These are phyloP conservation scores for Trametes sp. DNA, from an alignment of 1,284 basidiomycete genomes.

Conservation along the genomic window DNA sequence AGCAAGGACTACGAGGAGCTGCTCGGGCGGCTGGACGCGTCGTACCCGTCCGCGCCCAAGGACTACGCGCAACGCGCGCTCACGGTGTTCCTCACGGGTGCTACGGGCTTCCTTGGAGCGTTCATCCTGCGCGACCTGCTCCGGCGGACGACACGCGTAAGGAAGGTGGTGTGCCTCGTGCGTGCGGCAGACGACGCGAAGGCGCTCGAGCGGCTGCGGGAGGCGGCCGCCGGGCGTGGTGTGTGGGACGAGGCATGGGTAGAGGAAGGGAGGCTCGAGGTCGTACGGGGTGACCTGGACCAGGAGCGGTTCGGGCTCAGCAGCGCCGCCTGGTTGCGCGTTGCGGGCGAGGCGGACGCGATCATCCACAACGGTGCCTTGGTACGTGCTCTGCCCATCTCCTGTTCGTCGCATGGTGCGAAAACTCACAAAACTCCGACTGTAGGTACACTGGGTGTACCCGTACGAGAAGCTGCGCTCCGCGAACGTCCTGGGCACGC, in stretches of 20 bases:
- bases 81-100: slow-evolving; percentile 95
- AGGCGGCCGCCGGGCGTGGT: slow-evolving; percentile 84
- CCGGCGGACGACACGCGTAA: slow-evolving; percentile 64
- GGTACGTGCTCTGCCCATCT: slow-evolving; percentile 54
- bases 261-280: slow-evolving; percentile 72
- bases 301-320: slow-evolving; percentile 81
- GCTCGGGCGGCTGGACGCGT: slow-evolving; percentile 60
- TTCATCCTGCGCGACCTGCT: slow-evolving; percentile 91
- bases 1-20: slow-evolving; percentile 82
- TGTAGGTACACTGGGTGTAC: slow-evolving; percentile 99
- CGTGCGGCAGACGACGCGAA: slow-evolving; percentile 73
- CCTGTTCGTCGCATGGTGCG: neutral
- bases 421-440: no score
- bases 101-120: slow-evolving; percentile 96
- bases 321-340: slow-evolving; percentile 68
- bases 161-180: slow-evolving; percentile 92
- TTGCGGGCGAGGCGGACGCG: slow-evolving; percentile 83
- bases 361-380: slow-evolving; percentile 97
- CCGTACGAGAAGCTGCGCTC: slow-evolving; percentile 94
- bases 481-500: slow-evolving; percentile 91
- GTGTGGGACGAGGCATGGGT: slow-evolving; percentile 96
- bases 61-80: slow-evolving; percentile 63
- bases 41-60: slow-evolving; percentile 64
- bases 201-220: slow-evolving; percentile 77
- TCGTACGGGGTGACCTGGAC: slow-evolving; percentile 90